Evolutionary conservation across 345 rosid species (phyloP).

Genomic region (Rhodamnia argentea): DNA sequence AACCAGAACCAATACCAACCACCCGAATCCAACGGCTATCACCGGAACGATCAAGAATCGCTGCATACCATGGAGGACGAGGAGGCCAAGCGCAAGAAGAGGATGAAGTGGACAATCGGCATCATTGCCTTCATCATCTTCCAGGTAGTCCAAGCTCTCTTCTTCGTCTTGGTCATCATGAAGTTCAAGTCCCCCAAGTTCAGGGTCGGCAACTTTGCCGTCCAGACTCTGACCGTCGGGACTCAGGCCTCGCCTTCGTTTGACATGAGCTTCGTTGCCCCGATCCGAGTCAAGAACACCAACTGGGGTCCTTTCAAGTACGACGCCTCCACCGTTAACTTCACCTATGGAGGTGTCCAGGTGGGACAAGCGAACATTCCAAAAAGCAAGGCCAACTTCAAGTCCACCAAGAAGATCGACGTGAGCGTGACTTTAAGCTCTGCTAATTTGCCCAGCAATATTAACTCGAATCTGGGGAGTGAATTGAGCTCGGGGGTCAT

Average conservation of each 20-base stretch:
- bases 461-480: background rate
- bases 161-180: conserved; percentile 5
- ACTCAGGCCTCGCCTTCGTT: conserved; percentile 2
- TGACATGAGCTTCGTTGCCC: background rate
- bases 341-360: background rate
- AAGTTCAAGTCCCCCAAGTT: conserved; percentile 13
- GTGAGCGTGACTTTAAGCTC: background rate
- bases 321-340: background rate
- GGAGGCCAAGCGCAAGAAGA: conserved; percentile 6
- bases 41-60: background rate
- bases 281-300: conserved; percentile 7
- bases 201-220: background rate
- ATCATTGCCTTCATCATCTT: conserved; percentile 8
- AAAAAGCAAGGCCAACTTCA: conserved; percentile 3
- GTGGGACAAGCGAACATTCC: background rate
- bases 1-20: conserved; percentile 2
- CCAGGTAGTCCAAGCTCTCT: conserved; percentile 5
- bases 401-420: conserved; percentile 3
- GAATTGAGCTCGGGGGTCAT: background rate
- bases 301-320: conserved; percentile 9
- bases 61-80: background rate
- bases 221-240: background rate
- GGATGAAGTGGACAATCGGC: conserved; percentile 6
- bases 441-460: background rate
- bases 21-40: background rate